Conservation (phyloP, 1,284 basidiomycete species). For the Ustilago cynodontis region DNA sequence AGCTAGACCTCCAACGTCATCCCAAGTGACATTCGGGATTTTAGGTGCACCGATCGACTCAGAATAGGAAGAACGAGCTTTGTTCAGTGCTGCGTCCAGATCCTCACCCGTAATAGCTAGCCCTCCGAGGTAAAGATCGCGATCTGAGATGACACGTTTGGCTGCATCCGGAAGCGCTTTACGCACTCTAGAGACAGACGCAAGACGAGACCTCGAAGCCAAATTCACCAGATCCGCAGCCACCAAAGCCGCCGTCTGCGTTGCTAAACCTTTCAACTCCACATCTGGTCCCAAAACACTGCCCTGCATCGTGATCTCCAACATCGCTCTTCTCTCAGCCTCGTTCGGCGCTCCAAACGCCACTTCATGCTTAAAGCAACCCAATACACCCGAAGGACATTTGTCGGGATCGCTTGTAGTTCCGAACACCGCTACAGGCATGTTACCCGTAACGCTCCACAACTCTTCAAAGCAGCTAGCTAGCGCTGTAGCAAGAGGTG, state of each 20-base stretch:
- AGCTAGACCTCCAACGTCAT: conserved; percentile 93
- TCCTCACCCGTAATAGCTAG: conserved; percentile 78
- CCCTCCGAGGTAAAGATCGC: conserved; percentile 72
- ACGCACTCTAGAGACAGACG: conserved; percentile 76
- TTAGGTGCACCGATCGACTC: conserved; percentile 95
- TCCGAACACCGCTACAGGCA: conserved; percentile 73
- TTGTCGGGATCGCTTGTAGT: conserved; percentile 80
- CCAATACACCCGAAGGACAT: conserved; percentile 78
- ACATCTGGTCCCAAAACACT: conserved; percentile 81
- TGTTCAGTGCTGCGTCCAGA: conserved; percentile 80
- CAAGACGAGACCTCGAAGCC: conserved; percentile 76
- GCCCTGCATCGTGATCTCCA: conserved; percentile 74
- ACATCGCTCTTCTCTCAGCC: conserved; percentile 77
- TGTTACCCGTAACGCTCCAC: conserved; percentile 66
- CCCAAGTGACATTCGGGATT: conserved; percentile 96
- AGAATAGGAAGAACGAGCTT: conserved; percentile 83
- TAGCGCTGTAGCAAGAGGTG: conserved; percentile 76
- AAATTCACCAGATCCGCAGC: conserved; percentile 85
- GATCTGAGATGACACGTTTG: conserved; percentile 13
- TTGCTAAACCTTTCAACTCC: conserved; percentile 79
- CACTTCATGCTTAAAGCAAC: conserved; percentile 90
- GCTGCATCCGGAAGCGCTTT: conserved; percentile 46
- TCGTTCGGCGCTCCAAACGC: conserved; percentile 83
- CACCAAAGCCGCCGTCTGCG: conserved; percentile 91
- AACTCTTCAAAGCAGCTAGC: conserved; percentile 78